Evolutionary conservation across 345 rosid genomes (phyloP).

Genomic region (Cardamine occulta): DNA sequence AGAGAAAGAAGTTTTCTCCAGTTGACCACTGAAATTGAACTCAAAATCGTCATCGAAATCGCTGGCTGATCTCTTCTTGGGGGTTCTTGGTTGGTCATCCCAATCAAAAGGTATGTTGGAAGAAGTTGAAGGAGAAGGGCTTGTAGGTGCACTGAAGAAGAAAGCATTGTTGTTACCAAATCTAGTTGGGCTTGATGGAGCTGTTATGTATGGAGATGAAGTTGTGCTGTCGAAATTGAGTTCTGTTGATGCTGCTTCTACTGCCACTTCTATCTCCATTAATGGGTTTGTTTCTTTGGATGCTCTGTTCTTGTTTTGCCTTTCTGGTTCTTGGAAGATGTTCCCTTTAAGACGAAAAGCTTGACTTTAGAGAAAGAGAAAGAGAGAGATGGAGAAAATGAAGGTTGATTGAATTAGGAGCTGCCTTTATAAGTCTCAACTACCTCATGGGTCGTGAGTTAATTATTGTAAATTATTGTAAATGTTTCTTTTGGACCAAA

Average conservation of each 20-base stretch:
- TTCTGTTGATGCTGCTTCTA: conserved; percentile 49
- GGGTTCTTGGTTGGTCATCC: conserved; percentile 38
- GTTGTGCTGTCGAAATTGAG: conserved; percentile 80
- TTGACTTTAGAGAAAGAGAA: conserved; percentile 28
- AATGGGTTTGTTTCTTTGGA: conserved; percentile 13
- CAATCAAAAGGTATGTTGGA: conserved; percentile 34
- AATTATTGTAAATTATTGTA: conserved; percentile 30
- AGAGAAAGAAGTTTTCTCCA: conserved; percentile 60
- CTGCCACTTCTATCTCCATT: conserved; percentile 60
- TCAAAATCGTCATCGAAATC: conserved; percentile 62
- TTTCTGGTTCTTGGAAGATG: conserved; percentile 37
- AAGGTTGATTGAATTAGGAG: conserved; percentile 33
- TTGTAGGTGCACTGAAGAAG: conserved; percentile 67
- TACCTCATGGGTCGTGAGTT: conserved; percentile 37
- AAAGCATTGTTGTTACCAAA: conserved; percentile 57
- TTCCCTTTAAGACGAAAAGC: conserved; percentile 33
- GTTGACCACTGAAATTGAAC: conserved; percentile 79
- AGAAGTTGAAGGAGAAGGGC: conserved; percentile 56
- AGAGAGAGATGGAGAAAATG: conserved; percentile 28
- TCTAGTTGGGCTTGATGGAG: conserved; percentile 90
- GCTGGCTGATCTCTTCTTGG: conserved; percentile 31
- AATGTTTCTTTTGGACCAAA: conserved; percentile 14
- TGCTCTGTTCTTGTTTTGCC: conserved; percentile 28
- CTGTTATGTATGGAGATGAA: conserved; percentile 95
- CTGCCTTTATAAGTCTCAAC: conserved; percentile 58